A percentile compares a stretch with the other conserved stretches of the same genome.
phyloP scores from a whole-genome alignment of 768 basidiomycete species.

The Lactarius deliciosus region DNA sequence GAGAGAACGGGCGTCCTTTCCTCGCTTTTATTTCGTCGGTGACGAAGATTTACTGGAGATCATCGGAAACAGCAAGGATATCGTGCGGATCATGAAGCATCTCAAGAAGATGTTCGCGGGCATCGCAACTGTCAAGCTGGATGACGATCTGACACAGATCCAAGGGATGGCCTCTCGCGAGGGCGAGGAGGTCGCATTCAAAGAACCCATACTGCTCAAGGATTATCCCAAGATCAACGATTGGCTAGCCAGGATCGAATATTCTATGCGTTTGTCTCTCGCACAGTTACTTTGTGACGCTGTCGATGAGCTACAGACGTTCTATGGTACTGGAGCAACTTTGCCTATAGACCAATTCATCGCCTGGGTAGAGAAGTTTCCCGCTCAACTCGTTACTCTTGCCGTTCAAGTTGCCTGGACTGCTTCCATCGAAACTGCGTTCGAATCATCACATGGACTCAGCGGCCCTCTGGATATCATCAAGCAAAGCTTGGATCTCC shows the following conservation, averaged over 20 bases:
- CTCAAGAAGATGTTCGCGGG: slow-evolving; percentile 99
- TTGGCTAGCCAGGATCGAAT: slow-evolving; percentile 91
- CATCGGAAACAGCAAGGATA: slow-evolving; percentile 99
- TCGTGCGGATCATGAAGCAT: slow-evolving; percentile 97
- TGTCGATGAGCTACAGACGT: slow-evolving; percentile 72
- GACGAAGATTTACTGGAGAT: slow-evolving; percentile 99
- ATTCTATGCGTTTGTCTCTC: slow-evolving; percentile 89
- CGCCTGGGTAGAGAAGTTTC: slow-evolving; percentile 90
- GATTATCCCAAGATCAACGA: slow-evolving; percentile 98
- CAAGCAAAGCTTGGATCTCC: slow-evolving; percentile 80
- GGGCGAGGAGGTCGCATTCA: slow-evolving; percentile 89
- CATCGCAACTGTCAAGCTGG: slow-evolving; percentile 82
- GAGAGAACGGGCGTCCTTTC: slow-evolving; percentile 95
- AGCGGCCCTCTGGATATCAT: slow-evolving; percentile 72
- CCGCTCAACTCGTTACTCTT: slow-evolving; percentile 95
- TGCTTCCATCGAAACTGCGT: slow-evolving; percentile 66
- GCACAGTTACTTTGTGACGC: slow-evolving; percentile 79
- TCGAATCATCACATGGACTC: slow-evolving; percentile 57
- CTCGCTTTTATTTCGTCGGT: slow-evolving; percentile 99
- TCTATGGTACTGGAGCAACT: slow-evolving; percentile 67
- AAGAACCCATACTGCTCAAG: slow-evolving; percentile 79
- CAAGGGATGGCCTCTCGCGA: slow-evolving; percentile 94
- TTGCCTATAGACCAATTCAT: slow-evolving; percentile 72
- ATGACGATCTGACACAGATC: slow-evolving; percentile 85
- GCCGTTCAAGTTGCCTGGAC: slow-evolving; percentile 97